Conservation (phyloP, 257 asterid genomes). For the Capsicum chinense region DNA sequence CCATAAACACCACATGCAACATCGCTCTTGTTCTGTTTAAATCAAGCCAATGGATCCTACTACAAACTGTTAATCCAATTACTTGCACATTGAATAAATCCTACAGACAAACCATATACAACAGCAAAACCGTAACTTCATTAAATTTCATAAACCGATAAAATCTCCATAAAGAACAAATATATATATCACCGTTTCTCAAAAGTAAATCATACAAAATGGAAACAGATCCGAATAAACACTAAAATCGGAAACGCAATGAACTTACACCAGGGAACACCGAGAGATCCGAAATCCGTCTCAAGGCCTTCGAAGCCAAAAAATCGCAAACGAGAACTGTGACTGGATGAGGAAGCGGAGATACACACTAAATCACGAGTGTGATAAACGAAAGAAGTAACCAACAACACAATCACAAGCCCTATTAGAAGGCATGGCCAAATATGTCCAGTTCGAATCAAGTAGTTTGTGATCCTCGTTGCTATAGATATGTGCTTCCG, state of each 20-base stretch:
- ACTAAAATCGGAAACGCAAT: neutral
- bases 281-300: conserved; percentile 93
- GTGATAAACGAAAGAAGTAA: conserved; percentile 49
- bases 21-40: neutral
- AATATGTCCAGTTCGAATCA: conserved; percentile 71
- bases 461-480: conserved; percentile 56
- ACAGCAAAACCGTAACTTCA: neutral
- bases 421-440: conserved; percentile 75
- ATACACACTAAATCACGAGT: conserved; percentile 90
- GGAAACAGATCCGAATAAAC: conserved; percentile 23
- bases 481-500: conserved; percentile 66
- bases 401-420: conserved; percentile 51
- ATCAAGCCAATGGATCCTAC: conserved; percentile 1
- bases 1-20: neutral
- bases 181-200: neutral
- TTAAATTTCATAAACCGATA: conserved; percentile 4
- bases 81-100: neutral
- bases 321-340: conserved; percentile 73
- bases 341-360: conserved; percentile 71
- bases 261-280: conserved; percentile 97
- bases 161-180: neutral
- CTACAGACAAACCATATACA: neutral
- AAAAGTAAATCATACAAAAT: neutral
- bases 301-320: conserved; percentile 78
- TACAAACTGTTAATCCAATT: neutral